A percentile compares a stretch with the other conserved stretches of the same genome.
Evolutionary conservation across 2,329 filamentous ascomycete species (phyloP).

Genomic region (Sporothrix variecibatus): DNA sequence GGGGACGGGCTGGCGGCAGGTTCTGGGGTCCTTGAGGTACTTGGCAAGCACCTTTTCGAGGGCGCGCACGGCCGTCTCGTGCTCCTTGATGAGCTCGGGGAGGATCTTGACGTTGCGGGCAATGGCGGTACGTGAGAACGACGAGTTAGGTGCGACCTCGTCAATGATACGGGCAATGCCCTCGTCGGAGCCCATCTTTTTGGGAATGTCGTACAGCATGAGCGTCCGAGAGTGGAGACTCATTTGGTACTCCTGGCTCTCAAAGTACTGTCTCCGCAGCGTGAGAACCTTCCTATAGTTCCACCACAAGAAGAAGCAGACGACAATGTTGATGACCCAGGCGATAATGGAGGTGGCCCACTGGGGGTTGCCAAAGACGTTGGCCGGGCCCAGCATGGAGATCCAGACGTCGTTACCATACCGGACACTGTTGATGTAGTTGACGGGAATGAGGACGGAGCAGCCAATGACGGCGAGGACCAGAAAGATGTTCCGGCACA

Average conservation of each 20-base stretch:
- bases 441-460: constrained; percentile 77
- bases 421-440: constrained; percentile 57
- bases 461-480: constrained; percentile 72
- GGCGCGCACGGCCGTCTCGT: constrained; percentile 76
- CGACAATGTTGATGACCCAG: constrained; percentile 70
- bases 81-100: constrained; percentile 80
- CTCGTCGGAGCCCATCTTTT: constrained; percentile 76
- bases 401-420: constrained; percentile 50
- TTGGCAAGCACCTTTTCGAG: constrained; percentile 83
- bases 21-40: constrained; percentile 86
- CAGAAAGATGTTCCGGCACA: constrained; percentile 90
- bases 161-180: constrained; percentile 85
- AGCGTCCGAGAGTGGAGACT: constrained; percentile 77
- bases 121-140: constrained; percentile 77
- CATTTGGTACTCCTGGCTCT: constrained; percentile 82
- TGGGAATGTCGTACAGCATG: constrained; percentile 82
- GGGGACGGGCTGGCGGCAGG: constrained; percentile 74
- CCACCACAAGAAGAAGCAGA: constrained; percentile 82
- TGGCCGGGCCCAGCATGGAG: constrained; percentile 60
- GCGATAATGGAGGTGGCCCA: constrained; percentile 63
- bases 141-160: constrained; percentile 73
- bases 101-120: constrained; percentile 91
- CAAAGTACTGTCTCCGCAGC: constrained; percentile 77
- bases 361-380: constrained; percentile 53
- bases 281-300: constrained; percentile 77